Evolutionary conservation across 805 yeast genomes (phyloP).

Genomic region (Wickerhamomyces chambardii): DNA sequence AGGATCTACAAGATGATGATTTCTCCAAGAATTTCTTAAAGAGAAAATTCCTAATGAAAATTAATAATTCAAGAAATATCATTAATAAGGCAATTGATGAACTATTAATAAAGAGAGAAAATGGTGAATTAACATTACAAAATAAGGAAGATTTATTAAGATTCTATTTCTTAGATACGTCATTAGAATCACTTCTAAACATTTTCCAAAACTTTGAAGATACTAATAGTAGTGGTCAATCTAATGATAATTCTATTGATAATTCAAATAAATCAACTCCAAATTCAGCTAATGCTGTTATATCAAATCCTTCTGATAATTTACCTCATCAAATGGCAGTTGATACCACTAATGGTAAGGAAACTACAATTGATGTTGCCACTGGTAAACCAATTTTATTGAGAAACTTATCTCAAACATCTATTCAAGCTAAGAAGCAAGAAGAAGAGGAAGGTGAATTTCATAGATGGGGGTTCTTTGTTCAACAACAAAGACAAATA

Average conservation of each 20-base stretch:
- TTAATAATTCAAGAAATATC: constrained; percentile 25
- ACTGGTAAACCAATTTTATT: constrained; percentile 69
- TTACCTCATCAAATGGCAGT: constrained; percentile 66
- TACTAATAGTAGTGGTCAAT: constrained; percentile 10
- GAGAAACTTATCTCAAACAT: constrained; percentile 55
- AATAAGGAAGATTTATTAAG: constrained; percentile 73
- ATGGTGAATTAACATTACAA: constrained; percentile 44
- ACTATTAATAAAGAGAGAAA: constrained; percentile 47
- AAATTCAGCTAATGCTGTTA: constrained; percentile 3
- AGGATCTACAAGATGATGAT: constrained; percentile 24
- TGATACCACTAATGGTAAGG: constrained; percentile 44
- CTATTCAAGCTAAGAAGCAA: constrained; percentile 60
- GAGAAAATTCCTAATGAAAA: constrained; percentile 31
- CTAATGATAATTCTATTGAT: constrained; percentile 2
- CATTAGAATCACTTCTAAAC: constrained; percentile 46
- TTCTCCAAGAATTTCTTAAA: constrained; percentile 27
- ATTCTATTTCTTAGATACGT: constrained; percentile 59
- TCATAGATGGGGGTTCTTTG: constrained; percentile 78
- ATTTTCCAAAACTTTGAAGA: constrained; percentile 19
- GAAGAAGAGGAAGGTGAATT: constrained; percentile 92
- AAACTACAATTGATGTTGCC: constrained; percentile 50
- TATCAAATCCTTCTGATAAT: constrained; percentile 3
- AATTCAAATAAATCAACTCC: constrained; percentile 3
- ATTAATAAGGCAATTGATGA: constrained; percentile 44
- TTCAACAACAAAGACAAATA: constrained; percentile 47